Conservation (phyloP, 306 rosid genomes). For the Vigna nakashimae region DNA sequence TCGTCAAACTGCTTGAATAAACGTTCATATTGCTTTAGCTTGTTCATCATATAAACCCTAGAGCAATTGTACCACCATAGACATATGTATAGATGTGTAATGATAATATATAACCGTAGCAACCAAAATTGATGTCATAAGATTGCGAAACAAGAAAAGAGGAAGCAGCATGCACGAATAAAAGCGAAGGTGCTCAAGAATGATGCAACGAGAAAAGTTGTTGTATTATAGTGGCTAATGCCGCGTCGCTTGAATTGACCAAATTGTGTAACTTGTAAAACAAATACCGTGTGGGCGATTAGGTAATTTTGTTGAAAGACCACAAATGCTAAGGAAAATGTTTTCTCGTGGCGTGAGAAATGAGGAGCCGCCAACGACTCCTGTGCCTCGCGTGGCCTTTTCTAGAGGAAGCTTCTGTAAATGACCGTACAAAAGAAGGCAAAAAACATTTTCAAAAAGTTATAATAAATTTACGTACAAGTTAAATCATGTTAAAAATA, state of each 20-base stretch:
- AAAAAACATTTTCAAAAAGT: too few relatives aligned
- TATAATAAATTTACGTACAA: too few relatives aligned
- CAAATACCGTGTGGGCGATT: conserved; percentile 11
- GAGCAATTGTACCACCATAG: too few relatives aligned
- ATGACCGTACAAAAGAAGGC: too few relatives aligned
- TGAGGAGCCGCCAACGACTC: conserved; percentile 41
- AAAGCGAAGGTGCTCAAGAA: not conserved
- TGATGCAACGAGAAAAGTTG: not conserved
- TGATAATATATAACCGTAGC: not conserved
- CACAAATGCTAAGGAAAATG: too few relatives aligned
- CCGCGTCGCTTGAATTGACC: conserved; percentile 56
- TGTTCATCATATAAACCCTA: conserved; percentile 50
- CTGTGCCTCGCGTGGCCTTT: not conserved
- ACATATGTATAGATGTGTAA: too few relatives aligned
- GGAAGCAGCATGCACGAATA: not conserved
- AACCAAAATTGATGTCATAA: not conserved
- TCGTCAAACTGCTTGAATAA: conserved; percentile 74
- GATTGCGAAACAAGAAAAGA: not conserved
- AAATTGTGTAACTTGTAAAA: conserved; percentile 26
- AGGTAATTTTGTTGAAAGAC: conserved; percentile 21
- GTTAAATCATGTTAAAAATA: too few relatives aligned
- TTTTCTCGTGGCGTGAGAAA: conserved; percentile 16
- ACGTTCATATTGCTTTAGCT: conserved; percentile 51
- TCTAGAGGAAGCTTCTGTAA: not conserved
- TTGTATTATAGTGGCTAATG: not conserved